Evolutionary conservation across 2,329 filamentous ascomycete species (phyloP).

Genomic region (Penicillium hesseltinei): DNA sequence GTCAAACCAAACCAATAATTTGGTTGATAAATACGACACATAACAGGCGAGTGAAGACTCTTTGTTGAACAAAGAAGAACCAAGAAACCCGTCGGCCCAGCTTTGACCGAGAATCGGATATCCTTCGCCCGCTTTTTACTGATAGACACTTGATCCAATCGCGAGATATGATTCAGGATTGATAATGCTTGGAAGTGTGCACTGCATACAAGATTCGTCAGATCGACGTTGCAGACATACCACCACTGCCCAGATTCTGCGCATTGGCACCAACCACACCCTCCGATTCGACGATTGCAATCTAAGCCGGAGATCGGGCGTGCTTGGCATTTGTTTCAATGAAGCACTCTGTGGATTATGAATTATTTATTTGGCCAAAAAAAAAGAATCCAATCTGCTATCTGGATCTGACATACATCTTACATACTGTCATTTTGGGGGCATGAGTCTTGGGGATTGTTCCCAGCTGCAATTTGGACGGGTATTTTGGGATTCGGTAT

Average conservation of each 20-base stretch:
- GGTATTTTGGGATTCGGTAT: neutral
- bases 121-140: neutral
- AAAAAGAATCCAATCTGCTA: neutral
- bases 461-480: neutral
- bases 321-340: neutral
- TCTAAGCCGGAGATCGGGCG: neutral
- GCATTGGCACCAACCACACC: neutral
- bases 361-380: neutral
- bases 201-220: conserved; percentile 9
- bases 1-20: neutral
- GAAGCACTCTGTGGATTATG: neutral
- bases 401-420: conserved; percentile 1
- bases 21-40: neutral
- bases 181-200: conserved; percentile 3
- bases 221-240: conserved; percentile 6
- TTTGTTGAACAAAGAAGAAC: conserved; percentile 4
- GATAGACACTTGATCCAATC: neutral
- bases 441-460: neutral
- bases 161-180: neutral
- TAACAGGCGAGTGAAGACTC: neutral
- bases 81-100: conserved; percentile 1
- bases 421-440: neutral
- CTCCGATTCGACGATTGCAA: conserved; percentile 15
- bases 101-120: neutral
- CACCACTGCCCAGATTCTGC: neutral